These are phyloP conservation scores for Trichosanthes cucumerina DNA, from an alignment of 306 rosid genomes.

Conservation along the genomic window DNA sequence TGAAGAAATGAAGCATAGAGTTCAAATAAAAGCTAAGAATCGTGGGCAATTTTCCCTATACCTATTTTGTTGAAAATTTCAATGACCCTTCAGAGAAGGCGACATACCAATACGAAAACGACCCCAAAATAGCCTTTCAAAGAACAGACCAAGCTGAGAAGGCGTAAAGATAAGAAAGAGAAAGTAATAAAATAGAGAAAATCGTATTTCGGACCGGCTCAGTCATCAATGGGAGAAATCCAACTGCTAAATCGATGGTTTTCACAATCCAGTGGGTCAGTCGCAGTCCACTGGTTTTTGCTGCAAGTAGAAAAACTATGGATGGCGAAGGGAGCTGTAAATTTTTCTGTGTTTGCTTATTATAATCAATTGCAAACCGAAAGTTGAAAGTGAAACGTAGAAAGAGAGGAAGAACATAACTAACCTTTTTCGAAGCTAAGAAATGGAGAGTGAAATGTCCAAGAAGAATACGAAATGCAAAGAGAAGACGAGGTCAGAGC, in stretches of 20 bases:
- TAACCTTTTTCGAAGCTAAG: not conserved
- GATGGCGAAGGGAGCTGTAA: not conserved
- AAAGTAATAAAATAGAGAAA: not conserved
- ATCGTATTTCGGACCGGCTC: not conserved
- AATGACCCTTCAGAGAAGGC: not conserved
- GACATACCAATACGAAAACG: slow-evolving; percentile 4
- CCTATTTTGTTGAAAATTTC: not conserved
- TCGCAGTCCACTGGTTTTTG: not conserved
- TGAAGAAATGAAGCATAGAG: not conserved
- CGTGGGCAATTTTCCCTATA: not conserved
- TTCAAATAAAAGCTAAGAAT: not conserved
- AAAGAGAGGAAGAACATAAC: not conserved
- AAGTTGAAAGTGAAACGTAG: not conserved
- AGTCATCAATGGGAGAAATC: not conserved
- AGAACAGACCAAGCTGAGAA: not conserved
- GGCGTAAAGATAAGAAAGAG: not conserved
- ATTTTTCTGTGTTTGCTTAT: not conserved
- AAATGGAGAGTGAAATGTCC: not conserved
- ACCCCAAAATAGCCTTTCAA: not conserved
- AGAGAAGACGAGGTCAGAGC: not conserved
- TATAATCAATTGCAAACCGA: not conserved
- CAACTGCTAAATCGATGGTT: not conserved
- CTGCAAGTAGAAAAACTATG: not conserved
- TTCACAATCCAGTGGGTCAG: slow-evolving; percentile 3
- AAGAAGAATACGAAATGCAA: not conserved